A percentile compares a stretch with the other conserved stretches of the same genome.
Conservation (phyloP, 768 basidiomycete species). For the Collybia sordida region DNA sequence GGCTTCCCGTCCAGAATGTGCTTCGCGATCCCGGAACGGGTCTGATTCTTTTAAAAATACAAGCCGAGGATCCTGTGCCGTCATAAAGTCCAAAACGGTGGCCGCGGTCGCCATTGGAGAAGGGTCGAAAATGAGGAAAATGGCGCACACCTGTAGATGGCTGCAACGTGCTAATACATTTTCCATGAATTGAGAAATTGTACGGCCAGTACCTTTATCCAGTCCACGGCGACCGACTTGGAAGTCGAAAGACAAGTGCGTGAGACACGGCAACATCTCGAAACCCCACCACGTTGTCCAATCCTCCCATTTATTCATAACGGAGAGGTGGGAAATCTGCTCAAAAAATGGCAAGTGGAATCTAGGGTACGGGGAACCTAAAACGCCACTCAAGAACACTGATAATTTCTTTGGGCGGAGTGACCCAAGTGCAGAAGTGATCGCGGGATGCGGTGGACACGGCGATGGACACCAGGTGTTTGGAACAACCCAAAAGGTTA, state of each 20-base stretch:
- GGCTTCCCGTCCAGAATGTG: constrained; percentile 31
- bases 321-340: constrained; percentile 35
- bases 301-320: constrained; percentile 42
- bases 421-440: constrained; percentile 17
- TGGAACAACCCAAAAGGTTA: constrained; percentile 37
- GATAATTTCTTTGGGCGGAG: constrained; percentile 31
- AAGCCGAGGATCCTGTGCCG: constrained; percentile 30
- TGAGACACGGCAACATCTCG: constrained; percentile 26
- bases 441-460: constrained; percentile 9
- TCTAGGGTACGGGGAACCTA: constrained; percentile 18
- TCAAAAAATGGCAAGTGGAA: constrained; percentile 32
- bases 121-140: constrained; percentile 33
- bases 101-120: constrained; percentile 14
- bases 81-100: constrained; percentile 12
- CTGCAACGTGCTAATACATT: constrained; percentile 21
- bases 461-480: constrained; percentile 10
- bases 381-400: constrained; percentile 25
- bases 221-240: constrained; percentile 25
- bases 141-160: constrained; percentile 27
- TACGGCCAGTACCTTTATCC: constrained; percentile 13
- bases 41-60: constrained; percentile 37
- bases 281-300: constrained; percentile 38
- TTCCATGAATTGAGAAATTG: constrained; percentile 20
- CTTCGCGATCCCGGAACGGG: constrained; percentile 36
- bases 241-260: constrained; percentile 38